These are phyloP conservation scores for Scenedesmus sp. DNA, from an alignment of 163 green algal species.

Conservation along the genomic window DNA sequence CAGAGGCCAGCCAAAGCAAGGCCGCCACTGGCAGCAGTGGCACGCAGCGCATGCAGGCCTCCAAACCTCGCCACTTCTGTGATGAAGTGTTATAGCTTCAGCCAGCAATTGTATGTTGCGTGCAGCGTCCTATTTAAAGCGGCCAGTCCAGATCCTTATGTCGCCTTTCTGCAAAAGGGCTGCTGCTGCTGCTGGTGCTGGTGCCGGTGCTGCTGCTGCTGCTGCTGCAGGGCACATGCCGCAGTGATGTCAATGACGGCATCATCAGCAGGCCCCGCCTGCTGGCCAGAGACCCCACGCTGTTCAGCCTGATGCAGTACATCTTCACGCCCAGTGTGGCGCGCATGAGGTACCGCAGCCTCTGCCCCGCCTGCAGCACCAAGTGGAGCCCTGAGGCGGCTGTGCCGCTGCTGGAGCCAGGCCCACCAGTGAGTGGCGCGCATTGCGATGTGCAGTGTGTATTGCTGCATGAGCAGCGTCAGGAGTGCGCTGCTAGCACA, in stretches of 20 bases:
- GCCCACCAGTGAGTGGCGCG: neutral
- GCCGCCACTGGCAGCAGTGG: no score
- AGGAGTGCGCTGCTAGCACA: no score
- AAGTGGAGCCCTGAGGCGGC: neutral
- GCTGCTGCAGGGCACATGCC: neutral
- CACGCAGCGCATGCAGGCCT: no score
- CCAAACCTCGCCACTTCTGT: no score
- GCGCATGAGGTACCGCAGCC: neutral
- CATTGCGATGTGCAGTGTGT: no score
- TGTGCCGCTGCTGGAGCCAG: neutral
- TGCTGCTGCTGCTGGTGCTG: neutral
- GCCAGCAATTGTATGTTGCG: no score
- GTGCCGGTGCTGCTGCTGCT: neutral
- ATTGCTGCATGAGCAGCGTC: no score
- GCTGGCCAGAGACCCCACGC: neutral
- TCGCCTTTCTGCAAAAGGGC: neutral
- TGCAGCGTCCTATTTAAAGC: no score
- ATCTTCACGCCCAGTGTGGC: neutral
- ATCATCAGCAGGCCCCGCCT: neutral
- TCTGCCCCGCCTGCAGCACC: neutral
- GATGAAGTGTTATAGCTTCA: no score
- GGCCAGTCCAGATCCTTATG: no score
- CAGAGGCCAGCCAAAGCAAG: no score
- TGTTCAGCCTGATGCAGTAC: constrained; percentile 4
- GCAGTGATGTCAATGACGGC: neutral